phyloP scores from a whole-genome alignment of 371 early-diverging fungal species.

The Capniomyces stellatus region DNA sequence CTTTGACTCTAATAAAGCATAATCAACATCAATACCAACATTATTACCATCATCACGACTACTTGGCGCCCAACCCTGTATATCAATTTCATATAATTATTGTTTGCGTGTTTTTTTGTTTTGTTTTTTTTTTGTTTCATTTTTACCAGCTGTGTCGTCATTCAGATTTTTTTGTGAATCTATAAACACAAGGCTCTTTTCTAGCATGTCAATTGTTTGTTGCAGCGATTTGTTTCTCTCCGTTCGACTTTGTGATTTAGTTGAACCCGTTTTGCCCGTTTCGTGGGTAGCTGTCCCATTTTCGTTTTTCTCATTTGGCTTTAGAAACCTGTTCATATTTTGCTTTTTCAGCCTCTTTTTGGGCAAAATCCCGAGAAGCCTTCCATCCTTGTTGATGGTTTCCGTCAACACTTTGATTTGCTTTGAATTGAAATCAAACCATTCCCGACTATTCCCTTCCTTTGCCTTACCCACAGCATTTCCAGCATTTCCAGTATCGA shows the following conservation, averaged over 20 bases:
- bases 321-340: too few species aligned
- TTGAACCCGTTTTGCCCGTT: background rate
- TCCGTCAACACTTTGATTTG: constrained; percentile 17
- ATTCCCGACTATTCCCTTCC: constrained; percentile 8
- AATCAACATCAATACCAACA: background rate
- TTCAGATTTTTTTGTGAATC: background rate
- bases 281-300: background rate
- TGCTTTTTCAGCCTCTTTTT: too few species aligned
- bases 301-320: background rate
- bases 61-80: too few species aligned
- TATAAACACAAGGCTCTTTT: constrained; percentile 1
- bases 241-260: background rate
- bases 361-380: constrained; percentile 2
- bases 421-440: constrained; percentile 23
- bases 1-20: constrained; percentile 13
- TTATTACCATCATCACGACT: too few species aligned
- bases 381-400: constrained; percentile 19
- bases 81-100: too few species aligned
- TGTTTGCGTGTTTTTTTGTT: background rate
- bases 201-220: constrained; percentile 1
- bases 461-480: background rate
- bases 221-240: background rate
- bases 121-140: background rate
- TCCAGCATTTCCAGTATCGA: background rate
- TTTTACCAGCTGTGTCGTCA: too few species aligned